Conservation (phyloP, 306 rosid species). For the Cucumis hystrix region DNA sequence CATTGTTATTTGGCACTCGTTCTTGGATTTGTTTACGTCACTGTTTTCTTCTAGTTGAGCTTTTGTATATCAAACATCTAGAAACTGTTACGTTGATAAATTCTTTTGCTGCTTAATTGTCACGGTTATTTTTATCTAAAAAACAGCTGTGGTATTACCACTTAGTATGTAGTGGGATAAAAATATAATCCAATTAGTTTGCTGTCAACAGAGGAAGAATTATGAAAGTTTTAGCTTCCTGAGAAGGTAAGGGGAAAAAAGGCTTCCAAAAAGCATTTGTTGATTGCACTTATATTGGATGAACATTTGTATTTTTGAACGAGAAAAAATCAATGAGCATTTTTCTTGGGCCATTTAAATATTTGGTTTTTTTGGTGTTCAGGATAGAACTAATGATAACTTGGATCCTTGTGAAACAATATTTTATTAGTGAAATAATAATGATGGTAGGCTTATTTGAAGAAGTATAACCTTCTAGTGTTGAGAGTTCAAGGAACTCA, state of each 20-base stretch:
- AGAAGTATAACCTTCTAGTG: background rate
- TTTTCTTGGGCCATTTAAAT: background rate
- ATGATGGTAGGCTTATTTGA: background rate
- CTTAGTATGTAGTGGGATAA: too few relatives aligned
- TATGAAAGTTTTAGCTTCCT: background rate
- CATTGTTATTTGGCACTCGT: background rate
- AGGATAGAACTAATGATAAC: background rate
- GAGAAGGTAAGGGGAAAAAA: background rate
- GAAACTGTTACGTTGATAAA: background rate
- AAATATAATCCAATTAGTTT: background rate
- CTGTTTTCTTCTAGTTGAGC: background rate
- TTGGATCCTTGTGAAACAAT: background rate
- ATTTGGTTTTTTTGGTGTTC: background rate
- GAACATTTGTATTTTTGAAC: background rate
- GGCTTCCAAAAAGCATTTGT: background rate
- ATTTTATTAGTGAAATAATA: background rate
- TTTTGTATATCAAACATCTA: background rate
- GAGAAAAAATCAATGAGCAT: background rate
- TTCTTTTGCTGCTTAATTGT: background rate
- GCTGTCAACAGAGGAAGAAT: background rate
- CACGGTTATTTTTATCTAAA: background rate
- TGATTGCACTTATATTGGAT: background rate
- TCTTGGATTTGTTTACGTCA: background rate
- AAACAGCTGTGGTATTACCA: background rate
- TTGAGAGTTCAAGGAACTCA: background rate